phyloP scores from a whole-genome alignment of 192 early-diverging fungal species.

The Spizellomyces sp. region DNA sequence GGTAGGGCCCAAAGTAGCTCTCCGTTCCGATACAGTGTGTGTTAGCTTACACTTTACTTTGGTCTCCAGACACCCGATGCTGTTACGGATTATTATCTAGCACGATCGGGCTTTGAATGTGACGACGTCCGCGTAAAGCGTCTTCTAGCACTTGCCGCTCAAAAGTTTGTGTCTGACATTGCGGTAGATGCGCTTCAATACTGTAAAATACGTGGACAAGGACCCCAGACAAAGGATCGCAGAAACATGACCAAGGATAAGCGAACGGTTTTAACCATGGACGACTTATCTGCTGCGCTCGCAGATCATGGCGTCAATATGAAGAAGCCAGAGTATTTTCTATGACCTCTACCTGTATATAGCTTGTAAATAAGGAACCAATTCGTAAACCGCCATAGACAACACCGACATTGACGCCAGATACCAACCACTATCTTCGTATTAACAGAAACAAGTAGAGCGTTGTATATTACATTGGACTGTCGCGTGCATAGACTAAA shows the following conservation, averaged over 20 bases:
- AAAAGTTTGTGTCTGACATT: constrained; percentile 86
- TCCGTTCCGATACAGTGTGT: neutral
- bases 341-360: constrained; percentile 40
- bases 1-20: constrained; percentile 45
- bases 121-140: constrained; percentile 79
- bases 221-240: constrained; percentile 60
- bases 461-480: neutral
- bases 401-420: too few relatives aligned
- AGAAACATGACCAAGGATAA: constrained; percentile 51
- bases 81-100: constrained; percentile 90
- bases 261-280: constrained; percentile 84
- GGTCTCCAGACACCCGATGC: constrained; percentile 80
- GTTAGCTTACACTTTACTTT: neutral
- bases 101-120: constrained; percentile 75
- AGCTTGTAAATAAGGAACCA: neutral
- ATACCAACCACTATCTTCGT: neutral
- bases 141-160: constrained; percentile 76
- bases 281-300: constrained; percentile 87
- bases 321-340: constrained; percentile 93
- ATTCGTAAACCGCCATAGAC: too few relatives aligned
- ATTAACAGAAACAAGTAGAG: neutral
- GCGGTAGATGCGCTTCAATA: constrained; percentile 85
- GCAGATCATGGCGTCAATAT: constrained; percentile 93
- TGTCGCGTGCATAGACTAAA: neutral
- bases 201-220: constrained; percentile 75